These are phyloP conservation scores for Phytopythium oedochilum DNA, from an alignment of 352 stramenopile genomes.

Conservation along the genomic window DNA sequence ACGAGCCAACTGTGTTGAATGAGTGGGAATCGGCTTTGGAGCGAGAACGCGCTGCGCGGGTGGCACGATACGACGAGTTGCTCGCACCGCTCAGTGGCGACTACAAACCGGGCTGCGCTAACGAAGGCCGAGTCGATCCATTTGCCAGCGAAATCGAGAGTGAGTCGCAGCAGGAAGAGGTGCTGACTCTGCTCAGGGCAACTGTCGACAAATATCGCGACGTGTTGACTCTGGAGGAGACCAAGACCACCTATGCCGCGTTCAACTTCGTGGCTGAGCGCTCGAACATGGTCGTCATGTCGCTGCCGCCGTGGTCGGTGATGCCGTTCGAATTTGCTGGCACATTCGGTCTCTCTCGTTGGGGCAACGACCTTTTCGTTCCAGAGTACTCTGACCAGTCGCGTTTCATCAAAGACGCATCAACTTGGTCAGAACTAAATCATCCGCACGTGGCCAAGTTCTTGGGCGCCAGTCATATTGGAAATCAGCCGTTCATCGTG, in stretches of 20 bases:
- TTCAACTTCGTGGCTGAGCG: background rate
- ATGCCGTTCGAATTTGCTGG: slow-evolving; percentile 3
- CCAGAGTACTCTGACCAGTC: background rate
- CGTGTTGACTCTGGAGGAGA: background rate
- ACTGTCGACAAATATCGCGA: slow-evolving; percentile 1
- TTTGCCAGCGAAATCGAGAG: background rate
- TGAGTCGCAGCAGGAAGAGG: background rate
- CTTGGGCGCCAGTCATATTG: background rate
- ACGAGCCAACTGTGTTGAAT: background rate
- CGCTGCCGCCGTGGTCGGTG: background rate
- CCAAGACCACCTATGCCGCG: background rate
- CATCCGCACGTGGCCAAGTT: slow-evolving; percentile 4
- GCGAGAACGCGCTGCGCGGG: background rate
- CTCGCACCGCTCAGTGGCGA: no score
- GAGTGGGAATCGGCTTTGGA: background rate
- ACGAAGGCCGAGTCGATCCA: no score
- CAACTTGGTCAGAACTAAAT: background rate
- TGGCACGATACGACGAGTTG: background rate
- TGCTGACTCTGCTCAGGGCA: background rate
- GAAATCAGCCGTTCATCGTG: background rate
- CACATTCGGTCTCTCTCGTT: background rate
- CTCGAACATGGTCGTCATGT: background rate
- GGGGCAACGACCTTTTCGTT: background rate
- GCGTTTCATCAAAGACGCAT: background rate
- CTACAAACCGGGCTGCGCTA: no score